A percentile compares a stretch with the other conserved stretches of the same genome.
Evolutionary conservation across 768 basidiomycete species (phyloP).

Genomic region (Lentinula edodes): DNA sequence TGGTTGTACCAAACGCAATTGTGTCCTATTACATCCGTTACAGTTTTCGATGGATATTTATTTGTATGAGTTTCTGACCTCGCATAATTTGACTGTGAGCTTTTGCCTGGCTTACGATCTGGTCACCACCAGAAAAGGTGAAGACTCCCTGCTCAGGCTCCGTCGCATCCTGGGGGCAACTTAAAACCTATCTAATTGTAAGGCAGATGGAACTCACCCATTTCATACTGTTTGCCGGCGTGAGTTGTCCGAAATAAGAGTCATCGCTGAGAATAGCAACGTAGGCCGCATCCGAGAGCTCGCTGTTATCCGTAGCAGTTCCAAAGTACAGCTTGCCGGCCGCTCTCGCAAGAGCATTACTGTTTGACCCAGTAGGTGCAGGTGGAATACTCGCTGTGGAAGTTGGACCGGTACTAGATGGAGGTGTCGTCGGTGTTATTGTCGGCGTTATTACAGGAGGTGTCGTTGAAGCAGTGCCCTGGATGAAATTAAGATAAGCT

Average conservation of each 20-base stretch:
- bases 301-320: slow-evolving; percentile 41
- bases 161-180: slow-evolving; percentile 25
- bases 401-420: slow-evolving; percentile 6
- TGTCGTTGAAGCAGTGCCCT: background rate
- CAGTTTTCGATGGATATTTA: background rate
- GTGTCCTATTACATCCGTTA: slow-evolving; percentile 14
- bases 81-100: slow-evolving; percentile 30
- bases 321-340: slow-evolving; percentile 43
- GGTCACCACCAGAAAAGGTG: slow-evolving; percentile 27
- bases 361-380: slow-evolving; percentile 16
- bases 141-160: slow-evolving; percentile 29
- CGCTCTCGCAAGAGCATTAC: slow-evolving; percentile 31
- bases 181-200: background rate
- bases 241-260: slow-evolving; percentile 37
- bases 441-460: slow-evolving; percentile 2
- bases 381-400: slow-evolving; percentile 10
- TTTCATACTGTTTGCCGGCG: slow-evolving; percentile 41
- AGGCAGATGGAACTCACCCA: slow-evolving; percentile 21
- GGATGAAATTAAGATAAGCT: background rate
- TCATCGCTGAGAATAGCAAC: slow-evolving; percentile 28
- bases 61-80: slow-evolving; percentile 12
- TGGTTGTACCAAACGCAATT: slow-evolving; percentile 41
- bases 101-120: slow-evolving; percentile 28
- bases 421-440: slow-evolving; percentile 4
- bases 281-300: slow-evolving; percentile 34